Evolutionary conservation across 192 early-diverging fungal genomes (phyloP).

Genomic region (Gryganskiella cystojenkinii): DNA sequence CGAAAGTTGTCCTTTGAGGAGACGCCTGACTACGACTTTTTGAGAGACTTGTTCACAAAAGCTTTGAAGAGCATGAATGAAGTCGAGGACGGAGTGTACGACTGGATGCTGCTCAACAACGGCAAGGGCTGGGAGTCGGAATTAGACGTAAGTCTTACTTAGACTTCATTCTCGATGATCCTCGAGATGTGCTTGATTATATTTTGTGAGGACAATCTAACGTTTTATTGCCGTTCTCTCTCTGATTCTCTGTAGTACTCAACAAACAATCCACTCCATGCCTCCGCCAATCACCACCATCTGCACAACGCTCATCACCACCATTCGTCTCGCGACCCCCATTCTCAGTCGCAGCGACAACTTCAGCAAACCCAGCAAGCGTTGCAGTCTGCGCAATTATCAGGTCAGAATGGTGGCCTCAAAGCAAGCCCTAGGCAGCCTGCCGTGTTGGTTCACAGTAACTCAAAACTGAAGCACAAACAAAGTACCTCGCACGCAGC

Average conservation of each 20-base stretch:
- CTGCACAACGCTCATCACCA: conserved; percentile 34
- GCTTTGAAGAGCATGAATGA: conserved; percentile 76
- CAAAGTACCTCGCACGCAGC: conserved; percentile 25
- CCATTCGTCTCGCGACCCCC: conserved; percentile 28
- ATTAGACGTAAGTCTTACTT: conserved; percentile 41
- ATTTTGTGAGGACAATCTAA: not conserved
- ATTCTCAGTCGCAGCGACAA: conserved; percentile 33
- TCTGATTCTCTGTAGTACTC: conserved; percentile 10
- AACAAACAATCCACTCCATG: conserved; percentile 39
- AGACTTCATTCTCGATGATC: too few species aligned
- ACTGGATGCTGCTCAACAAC: conserved; percentile 84
- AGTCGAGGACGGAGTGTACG: conserved; percentile 91
- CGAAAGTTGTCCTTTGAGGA: conserved; percentile 95
- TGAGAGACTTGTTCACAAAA: conserved; percentile 87
- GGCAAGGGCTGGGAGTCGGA: conserved; percentile 67
- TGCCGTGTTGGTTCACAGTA: conserved; percentile 32
- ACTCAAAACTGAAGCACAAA: conserved; percentile 42
- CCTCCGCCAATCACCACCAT: conserved; percentile 18
- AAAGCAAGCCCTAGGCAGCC: conserved; percentile 30
- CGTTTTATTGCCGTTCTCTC: not conserved
- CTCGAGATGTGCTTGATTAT: too few species aligned
- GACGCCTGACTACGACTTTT: conserved; percentile 96
- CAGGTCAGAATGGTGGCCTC: conserved; percentile 6
- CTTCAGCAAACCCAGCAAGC: conserved; percentile 22
- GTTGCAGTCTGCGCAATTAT: too few species aligned